Base-by-base conservation (phyloP, 2,329 filamentous ascomycete genomes). In the Ophiosphaerella korrae region DNA sequence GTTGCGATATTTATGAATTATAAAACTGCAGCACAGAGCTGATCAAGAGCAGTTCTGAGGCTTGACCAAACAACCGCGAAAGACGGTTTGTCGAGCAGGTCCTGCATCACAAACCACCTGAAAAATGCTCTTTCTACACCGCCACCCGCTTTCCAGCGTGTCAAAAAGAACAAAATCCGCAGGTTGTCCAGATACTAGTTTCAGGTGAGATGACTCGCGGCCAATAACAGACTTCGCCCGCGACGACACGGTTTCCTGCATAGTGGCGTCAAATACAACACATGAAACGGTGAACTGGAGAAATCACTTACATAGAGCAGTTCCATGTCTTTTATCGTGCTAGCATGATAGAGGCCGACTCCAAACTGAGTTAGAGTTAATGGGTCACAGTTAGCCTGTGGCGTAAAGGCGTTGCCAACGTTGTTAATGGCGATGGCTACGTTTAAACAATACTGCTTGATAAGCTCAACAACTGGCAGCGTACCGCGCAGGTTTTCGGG, bases 391-490 rank as follows among this genome's bases (percentile, higher is more conserved):
- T 77, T 84, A 0, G 87, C 88, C 63, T 86, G 83, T 0, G 88
- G 88, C 6, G 88, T 90, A 61, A 90, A 90, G 0, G 87, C 86
- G 64, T 90, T 90, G 14, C 87, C 87, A 12, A 90, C 82, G 62
- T 90, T 90, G 63, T 90, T 90, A 33, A 88, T 79, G 2, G 84
- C 82, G 5, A 90, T 78, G 12, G 84, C 84, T 16, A 80, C 84
- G 51, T 84, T 78, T 3, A 90, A 66, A 0, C 77, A 78, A 52
- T 84, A 79, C 18, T 82, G 74, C 34, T 79, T 76, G 52, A 89
- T 86, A 73, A 90, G 76, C 3, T 82, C 74, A 0, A 82, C 78
- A 1, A 89, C 74, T 37, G 84, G 80, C 13, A 90, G 73, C 0
- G 87, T 90, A 1, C 85, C 86, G 52, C 87, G 78, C 1, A 78